These are phyloP conservation scores for Triangularia verruculosa DNA, from an alignment of 2,329 filamentous ascomycete genomes.

Conservation along the genomic window DNA sequence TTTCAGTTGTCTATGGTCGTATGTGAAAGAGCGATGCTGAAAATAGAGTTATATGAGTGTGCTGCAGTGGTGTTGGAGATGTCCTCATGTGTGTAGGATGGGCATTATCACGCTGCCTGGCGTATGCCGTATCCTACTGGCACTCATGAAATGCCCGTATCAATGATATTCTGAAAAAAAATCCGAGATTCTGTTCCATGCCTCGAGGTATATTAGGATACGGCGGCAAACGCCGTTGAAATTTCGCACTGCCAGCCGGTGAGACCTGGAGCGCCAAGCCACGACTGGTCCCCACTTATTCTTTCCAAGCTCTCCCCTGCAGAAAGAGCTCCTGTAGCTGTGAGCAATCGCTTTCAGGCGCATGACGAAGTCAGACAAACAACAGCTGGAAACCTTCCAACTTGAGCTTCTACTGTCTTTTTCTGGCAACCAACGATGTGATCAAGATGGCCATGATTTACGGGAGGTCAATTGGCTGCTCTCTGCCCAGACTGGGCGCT, in stretches of 20 bases:
- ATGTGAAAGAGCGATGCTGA: not conserved
- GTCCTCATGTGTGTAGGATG: too few species aligned
- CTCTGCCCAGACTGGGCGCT: conserved; percentile 24
- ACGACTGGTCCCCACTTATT: not conserved
- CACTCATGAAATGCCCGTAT: too few species aligned
- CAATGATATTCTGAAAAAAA: too few species aligned
- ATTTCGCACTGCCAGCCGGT: not conserved
- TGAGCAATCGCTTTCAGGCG: not conserved
- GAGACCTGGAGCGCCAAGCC: not conserved
- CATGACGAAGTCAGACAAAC: not conserved
- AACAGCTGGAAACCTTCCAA: not conserved
- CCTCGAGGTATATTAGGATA: too few species aligned
- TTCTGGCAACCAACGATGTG: conserved; percentile 21
- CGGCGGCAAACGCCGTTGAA: not conserved
- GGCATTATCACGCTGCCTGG: not conserved
- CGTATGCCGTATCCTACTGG: not conserved
- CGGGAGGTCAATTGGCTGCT: conserved; percentile 31
- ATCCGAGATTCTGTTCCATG: too few species aligned
- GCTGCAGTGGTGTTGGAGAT: too few species aligned
- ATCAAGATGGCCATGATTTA: conserved; percentile 30
- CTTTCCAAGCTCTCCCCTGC: not conserved
- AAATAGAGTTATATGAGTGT: not conserved
- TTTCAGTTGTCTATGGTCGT: not conserved
- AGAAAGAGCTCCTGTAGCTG: not conserved
- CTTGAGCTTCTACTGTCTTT: not conserved